Percentiles rank a stretch among this genome's conserved stretches.
These are phyloP conservation scores for Cenchrus purpureus DNA, from an alignment of 176 grass and related monocot genomes.

Conservation along the genomic window DNA sequence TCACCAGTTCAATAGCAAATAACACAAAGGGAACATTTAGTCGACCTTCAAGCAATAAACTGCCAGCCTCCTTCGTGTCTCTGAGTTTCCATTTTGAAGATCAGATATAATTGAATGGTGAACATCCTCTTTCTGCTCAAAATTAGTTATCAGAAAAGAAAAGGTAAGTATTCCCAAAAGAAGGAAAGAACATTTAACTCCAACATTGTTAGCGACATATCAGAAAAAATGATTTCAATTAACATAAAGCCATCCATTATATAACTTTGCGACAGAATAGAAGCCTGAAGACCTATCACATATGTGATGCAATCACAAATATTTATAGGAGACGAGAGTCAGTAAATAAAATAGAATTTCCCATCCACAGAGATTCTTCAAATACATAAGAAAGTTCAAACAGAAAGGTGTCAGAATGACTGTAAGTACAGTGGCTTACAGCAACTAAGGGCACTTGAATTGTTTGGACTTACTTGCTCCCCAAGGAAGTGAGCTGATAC, in stretches of 20 bases:
- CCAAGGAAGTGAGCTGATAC: slow-evolving; percentile 96
- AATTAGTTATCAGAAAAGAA: slow-evolving; percentile 40
- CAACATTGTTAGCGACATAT: slow-evolving; percentile 9
- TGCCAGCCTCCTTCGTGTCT: slow-evolving; percentile 87
- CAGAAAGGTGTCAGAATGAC: slow-evolving; percentile 10
- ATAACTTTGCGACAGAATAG: slow-evolving; percentile 3
- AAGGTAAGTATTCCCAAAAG: not conserved
- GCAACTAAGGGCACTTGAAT: slow-evolving; percentile 29
- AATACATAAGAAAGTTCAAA: slow-evolving; percentile 15
- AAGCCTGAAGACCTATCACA: not conserved
- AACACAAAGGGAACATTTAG: slow-evolving; percentile 19
- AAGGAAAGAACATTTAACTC: slow-evolving; percentile 4
- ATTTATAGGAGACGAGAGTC: not conserved
- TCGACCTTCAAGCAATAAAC: slow-evolving; percentile 98
- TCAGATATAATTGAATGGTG: slow-evolving; percentile 99
- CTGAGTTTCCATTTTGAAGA: slow-evolving; percentile 98
- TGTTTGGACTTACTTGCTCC: slow-evolving; percentile 80
- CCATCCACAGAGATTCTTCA: not conserved
- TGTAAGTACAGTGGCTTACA: slow-evolving; percentile 6
- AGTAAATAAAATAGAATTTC: not conserved
- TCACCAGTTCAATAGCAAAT: slow-evolving; percentile 17
- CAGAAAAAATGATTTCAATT: slow-evolving; percentile 11
- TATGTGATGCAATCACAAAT: not conserved
- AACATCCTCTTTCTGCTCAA: slow-evolving; percentile 94
- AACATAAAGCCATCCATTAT: not conserved